Base-by-base conservation (phyloP, 1,139 yeast genomes). In the Candida sanyaensis region DNA sequence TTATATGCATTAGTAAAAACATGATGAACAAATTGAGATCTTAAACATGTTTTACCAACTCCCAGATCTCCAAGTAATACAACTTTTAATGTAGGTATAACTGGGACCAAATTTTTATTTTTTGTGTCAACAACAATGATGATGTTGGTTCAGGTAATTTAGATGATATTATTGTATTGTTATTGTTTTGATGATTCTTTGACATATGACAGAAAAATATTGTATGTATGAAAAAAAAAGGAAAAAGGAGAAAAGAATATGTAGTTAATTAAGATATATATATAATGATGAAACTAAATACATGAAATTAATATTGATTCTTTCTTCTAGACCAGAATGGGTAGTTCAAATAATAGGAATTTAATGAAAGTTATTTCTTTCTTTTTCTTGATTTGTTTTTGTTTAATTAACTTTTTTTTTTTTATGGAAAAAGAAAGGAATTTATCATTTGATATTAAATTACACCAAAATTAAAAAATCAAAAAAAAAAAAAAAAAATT, bases 61-160 rank as follows among this genome's bases (percentile, higher is more conserved):
- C 83, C 82, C 66, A 78, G 80, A 60, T 82, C 85, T 5, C 87
- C 87, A 17, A 82, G 58, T 42, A 82, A 63, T 30, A 82, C 79
- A 46, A 81, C 83, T 63, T 82, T 81, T 37, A 79, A 61, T 2
- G 54, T 48, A 2, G 57, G 56, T n/a, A 29, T n/a, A n/a, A 44
- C 45, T 11, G 31, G 37, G 28, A 45, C 10, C 26, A 13, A 42
- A 21, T 28, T 13, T 21, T 26, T 41, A 11, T 6, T 13, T 11
- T 28, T 41, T 24, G 39, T 31, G n/a, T n/a, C n/a, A n/a, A n/a
- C 6, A 27, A 1, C 3, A 37, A 21, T 31, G 37, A 11, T 41
- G 43, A 26, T 30, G 29, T 11, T 23, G 37, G 34, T 31, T 27
- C 11, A 3, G 39, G 4, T 13, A 17, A 6, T 17, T 3, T 11